These are phyloP conservation scores for Monilinia fructicola DNA, from an alignment of 2,329 filamentous ascomycete genomes.

Conservation along the genomic window DNA sequence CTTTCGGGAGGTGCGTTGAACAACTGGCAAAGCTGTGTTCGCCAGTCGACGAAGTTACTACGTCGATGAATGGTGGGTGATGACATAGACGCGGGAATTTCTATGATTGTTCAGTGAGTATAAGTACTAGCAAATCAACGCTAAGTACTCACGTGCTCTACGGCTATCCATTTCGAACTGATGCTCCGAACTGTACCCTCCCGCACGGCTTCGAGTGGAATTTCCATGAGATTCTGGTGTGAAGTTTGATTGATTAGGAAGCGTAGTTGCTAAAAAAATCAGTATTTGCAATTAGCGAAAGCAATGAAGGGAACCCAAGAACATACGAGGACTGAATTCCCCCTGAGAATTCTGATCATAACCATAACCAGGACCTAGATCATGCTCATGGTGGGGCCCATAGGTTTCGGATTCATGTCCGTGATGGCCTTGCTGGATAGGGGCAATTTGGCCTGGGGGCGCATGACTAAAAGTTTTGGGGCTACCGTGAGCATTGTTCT, in stretches of 20 bases:
- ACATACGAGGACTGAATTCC: constrained; percentile 22
- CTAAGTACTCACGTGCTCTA: constrained; percentile 15
- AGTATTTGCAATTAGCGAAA: background rate
- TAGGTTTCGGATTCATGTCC: constrained; percentile 17
- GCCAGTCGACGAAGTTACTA: constrained; percentile 18
- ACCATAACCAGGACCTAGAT: constrained; percentile 4
- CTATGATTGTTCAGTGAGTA: constrained; percentile 1
- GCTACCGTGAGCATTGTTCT: constrained; percentile 14
- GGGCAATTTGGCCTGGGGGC: constrained; percentile 2
- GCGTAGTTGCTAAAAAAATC: constrained; percentile 14
- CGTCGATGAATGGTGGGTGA: constrained; percentile 19
- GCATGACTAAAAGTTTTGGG: constrained; percentile 13
- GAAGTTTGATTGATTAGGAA: constrained; percentile 20
- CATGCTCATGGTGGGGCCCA: constrained; percentile 10
- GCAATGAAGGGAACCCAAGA: background rate
- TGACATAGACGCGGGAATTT: constrained; percentile 16
- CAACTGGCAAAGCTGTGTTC: constrained; percentile 20
- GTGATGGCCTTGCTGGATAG: constrained; percentile 4
- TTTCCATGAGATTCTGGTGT: constrained; percentile 25
- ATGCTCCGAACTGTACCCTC: constrained; percentile 19
- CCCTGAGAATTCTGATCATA: constrained; percentile 20
- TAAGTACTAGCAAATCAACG: background rate
- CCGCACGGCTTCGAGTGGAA: constrained; percentile 14
- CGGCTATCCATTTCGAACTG: constrained; percentile 21
- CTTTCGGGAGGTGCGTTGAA: constrained; percentile 21